Conservation (phyloP, 495 filamentous ascomycete genomes). For the Hypoxylon fuscum region DNA sequence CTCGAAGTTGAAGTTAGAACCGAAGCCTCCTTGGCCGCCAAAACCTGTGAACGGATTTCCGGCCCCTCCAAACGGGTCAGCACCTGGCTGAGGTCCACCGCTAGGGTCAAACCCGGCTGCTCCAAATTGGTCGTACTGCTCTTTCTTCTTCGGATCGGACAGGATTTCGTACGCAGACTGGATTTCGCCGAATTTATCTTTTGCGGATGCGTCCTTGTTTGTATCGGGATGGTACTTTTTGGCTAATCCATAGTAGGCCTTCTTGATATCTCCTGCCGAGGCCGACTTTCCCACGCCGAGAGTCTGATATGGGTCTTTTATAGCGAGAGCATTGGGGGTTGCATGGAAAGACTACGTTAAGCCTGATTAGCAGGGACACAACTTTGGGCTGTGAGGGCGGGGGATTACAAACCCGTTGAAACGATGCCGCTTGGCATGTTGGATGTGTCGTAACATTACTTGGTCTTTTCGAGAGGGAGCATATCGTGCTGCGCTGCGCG, state of each 20-base stretch:
- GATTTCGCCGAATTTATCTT: constrained; percentile 92
- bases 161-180: constrained; percentile 93
- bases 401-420: constrained; percentile 36
- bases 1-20: constrained; percentile 88
- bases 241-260: constrained; percentile 97
- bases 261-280: constrained; percentile 90
- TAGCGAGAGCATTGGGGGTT: constrained; percentile 65
- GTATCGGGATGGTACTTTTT: constrained; percentile 99
- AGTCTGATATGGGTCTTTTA: constrained; percentile 82
- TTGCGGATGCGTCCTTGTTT: constrained; percentile 90
- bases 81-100: constrained; percentile 75
- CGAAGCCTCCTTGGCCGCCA: constrained; percentile 69
- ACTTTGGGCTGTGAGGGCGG: not conserved
- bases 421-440: constrained; percentile 11
- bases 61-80: constrained; percentile 60
- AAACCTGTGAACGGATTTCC: constrained; percentile 72
- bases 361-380: constrained; percentile 17
- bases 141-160: constrained; percentile 88
- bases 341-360: constrained; percentile 76
- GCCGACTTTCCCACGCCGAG: constrained; percentile 86
- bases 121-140: constrained; percentile 90
- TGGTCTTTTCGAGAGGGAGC: constrained; percentile 26
- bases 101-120: constrained; percentile 85
- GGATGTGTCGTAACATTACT: constrained; percentile 3
- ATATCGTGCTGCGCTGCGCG: constrained; percentile 43